Conservation (phyloP, 768 basidiomycete species). For the Pulveroboletus sp. region DNA sequence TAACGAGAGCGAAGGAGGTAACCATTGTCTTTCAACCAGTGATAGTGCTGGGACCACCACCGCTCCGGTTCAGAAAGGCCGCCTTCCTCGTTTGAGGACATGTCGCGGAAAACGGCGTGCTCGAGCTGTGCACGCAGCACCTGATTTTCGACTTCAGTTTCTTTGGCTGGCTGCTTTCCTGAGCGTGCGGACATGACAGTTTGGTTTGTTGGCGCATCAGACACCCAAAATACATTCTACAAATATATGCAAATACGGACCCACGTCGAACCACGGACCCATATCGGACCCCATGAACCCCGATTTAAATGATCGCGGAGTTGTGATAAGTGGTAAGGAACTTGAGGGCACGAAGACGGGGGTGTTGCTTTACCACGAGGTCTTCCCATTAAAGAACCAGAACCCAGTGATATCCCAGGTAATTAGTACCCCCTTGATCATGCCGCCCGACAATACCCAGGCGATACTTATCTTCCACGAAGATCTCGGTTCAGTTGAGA, state of each 20-base stretch:
- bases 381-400: not conserved
- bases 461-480: not conserved
- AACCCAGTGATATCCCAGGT: not conserved
- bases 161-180: no score
- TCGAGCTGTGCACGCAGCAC: no score
- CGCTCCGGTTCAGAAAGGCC: no score
- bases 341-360: no score
- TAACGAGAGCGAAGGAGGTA: constrained; percentile 12
- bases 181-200: no score
- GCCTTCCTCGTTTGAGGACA: no score
- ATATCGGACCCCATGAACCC: not conserved
- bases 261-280: no score
- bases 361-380: constrained; percentile 1
- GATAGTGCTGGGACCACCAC: constrained; percentile 2
- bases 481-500: not conserved
- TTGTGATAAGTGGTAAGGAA: no score
- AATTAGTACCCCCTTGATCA: not conserved
- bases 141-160: no score
- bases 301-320: not conserved
- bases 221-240: no score
- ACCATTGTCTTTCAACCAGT: constrained; percentile 3
- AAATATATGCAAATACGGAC: not conserved
- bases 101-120: no score
- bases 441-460: constrained; percentile 2
- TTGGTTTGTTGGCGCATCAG: no score